These are phyloP conservation scores for Hortaea werneckii DNA, from an alignment of 2,329 filamentous ascomycete species.

Conservation along the genomic window DNA sequence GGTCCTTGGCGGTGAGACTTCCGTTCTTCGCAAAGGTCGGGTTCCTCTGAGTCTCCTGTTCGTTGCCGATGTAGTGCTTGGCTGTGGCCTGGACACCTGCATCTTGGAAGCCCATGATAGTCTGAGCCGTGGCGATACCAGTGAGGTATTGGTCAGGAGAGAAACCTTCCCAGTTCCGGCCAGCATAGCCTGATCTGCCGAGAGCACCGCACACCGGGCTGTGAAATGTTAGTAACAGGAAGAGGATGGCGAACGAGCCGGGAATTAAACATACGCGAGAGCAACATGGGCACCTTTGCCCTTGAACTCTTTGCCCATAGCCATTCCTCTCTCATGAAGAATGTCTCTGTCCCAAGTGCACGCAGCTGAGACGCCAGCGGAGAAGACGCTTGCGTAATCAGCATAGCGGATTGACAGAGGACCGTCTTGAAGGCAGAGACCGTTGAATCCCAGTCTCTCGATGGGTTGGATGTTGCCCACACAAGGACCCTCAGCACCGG, in stretches of 20 bases:
- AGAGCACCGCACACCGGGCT: slow-evolving; percentile 23
- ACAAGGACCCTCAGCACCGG: slow-evolving; percentile 37
- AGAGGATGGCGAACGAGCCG: too few species aligned
- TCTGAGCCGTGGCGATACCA: slow-evolving; percentile 19
- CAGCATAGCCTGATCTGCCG: slow-evolving; percentile 21
- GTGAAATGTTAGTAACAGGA: too few species aligned
- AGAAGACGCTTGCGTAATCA: slow-evolving; percentile 67
- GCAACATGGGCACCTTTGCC: slow-evolving; percentile 23
- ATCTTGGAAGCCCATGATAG: slow-evolving; percentile 21
- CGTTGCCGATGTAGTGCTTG: slow-evolving; percentile 13
- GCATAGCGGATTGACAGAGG: slow-evolving; percentile 55
- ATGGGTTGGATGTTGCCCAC: slow-evolving; percentile 69
- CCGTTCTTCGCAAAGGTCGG: slow-evolving; percentile 13
- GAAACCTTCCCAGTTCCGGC: slow-evolving; percentile 23
- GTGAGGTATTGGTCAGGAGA: slow-evolving; percentile 22
- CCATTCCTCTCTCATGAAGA: slow-evolving; percentile 22
- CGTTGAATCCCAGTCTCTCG: slow-evolving; percentile 58
- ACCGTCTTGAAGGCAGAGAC: slow-evolving; percentile 26
- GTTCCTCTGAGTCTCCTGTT: slow-evolving; percentile 26
- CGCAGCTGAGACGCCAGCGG: slow-evolving; percentile 38
- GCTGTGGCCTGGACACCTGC: slow-evolving; percentile 31
- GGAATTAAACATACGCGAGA: slow-evolving; percentile 5
- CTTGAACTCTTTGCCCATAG: slow-evolving; percentile 26
- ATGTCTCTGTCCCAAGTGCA: slow-evolving; percentile 32
- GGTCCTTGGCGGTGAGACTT: slow-evolving; percentile 20